Evolutionary conservation across 2,329 filamentous ascomycete species (phyloP).

Genomic region (Colletotrichum agaves): DNA sequence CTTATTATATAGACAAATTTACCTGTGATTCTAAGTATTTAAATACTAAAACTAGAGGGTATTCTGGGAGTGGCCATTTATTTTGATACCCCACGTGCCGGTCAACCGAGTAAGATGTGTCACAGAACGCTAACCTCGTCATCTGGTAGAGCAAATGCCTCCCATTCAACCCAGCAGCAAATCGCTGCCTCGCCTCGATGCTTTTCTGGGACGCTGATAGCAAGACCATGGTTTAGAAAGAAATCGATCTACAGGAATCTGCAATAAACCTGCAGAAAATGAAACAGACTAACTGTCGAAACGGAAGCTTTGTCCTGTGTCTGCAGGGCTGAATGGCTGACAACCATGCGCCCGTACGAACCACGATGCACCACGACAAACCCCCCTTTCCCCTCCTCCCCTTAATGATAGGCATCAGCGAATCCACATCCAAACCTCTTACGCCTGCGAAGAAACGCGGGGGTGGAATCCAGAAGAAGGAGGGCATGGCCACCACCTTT

Average conservation of each 20-base stretch:
- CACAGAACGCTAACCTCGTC: slow-evolving; percentile 19
- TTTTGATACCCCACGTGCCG: too few relatives aligned
- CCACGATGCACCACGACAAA: slow-evolving; percentile 23
- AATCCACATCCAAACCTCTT: slow-evolving; percentile 10
- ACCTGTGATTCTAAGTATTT: too few relatives aligned
- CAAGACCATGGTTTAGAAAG: slow-evolving; percentile 3
- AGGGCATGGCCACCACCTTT: slow-evolving; percentile 27
- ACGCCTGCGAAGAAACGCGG: slow-evolving; percentile 15
- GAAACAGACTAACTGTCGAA: slow-evolving; percentile 30
- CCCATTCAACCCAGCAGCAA: slow-evolving; percentile 4
- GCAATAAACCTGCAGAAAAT: slow-evolving; percentile 18
- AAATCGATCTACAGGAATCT: slow-evolving; percentile 8
- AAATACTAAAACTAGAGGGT: too few relatives aligned
- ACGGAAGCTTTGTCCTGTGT: slow-evolving; percentile 19
- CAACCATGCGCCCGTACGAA: slow-evolving; percentile 18
- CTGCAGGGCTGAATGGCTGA: slow-evolving; percentile 28
- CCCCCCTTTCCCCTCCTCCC: neutral
- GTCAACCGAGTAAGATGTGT: slow-evolving; percentile 6
- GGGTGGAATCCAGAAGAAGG: slow-evolving; percentile 22
- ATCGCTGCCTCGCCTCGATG: neutral
- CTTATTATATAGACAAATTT: too few relatives aligned
- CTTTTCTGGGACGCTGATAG: neutral
- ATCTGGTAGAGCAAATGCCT: slow-evolving; percentile 8
- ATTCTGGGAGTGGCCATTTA: too few relatives aligned
- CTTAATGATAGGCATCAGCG: slow-evolving; percentile 6